Percentiles rank a stretch among this genome's conserved stretches.
phyloP scores from a whole-genome alignment of 2,329 filamentous ascomycete species.

The Talaromyces sp. region DNA sequence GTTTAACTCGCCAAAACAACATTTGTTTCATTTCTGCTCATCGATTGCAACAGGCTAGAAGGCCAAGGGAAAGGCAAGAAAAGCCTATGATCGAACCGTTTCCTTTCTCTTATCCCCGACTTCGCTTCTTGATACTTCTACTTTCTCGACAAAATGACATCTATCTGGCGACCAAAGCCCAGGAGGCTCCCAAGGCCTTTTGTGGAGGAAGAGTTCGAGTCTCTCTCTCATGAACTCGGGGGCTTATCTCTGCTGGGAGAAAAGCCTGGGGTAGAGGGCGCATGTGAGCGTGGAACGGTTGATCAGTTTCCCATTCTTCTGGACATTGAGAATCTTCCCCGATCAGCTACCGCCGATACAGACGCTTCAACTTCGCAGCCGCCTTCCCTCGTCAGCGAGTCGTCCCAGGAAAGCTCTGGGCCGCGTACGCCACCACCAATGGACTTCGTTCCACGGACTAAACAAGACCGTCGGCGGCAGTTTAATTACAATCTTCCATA shows the following conservation, averaged over 20 bases:
- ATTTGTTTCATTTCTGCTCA: constrained; percentile 22
- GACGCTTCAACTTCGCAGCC: constrained; percentile 20
- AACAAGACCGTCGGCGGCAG: not conserved
- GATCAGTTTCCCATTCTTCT: constrained; percentile 47
- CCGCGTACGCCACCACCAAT: constrained; percentile 27
- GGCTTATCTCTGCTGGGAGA: constrained; percentile 31
- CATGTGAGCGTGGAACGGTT: constrained; percentile 37
- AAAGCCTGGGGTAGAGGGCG: constrained; percentile 33
- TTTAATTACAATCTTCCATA: not conserved
- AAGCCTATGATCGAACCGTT: not conserved
- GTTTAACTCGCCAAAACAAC: constrained; percentile 22
- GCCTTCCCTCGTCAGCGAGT: constrained; percentile 22
- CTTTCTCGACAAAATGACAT: constrained; percentile 23
- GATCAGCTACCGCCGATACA: constrained; percentile 19
- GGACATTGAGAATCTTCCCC: constrained; percentile 26
- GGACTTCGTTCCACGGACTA: not conserved
- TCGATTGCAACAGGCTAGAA: constrained; percentile 25
- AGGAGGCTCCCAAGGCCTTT: constrained; percentile 39
- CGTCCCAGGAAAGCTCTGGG: constrained; percentile 29
- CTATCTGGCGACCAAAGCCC: constrained; percentile 27
- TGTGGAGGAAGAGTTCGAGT: constrained; percentile 45
- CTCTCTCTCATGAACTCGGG: constrained; percentile 41
- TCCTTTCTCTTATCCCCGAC: not conserved
- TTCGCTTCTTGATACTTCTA: not conserved
- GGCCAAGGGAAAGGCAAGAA: not conserved